These are phyloP conservation scores for Dioscorea cayenensis DNA, from an alignment of 116 monocot species.

Conservation along the genomic window DNA sequence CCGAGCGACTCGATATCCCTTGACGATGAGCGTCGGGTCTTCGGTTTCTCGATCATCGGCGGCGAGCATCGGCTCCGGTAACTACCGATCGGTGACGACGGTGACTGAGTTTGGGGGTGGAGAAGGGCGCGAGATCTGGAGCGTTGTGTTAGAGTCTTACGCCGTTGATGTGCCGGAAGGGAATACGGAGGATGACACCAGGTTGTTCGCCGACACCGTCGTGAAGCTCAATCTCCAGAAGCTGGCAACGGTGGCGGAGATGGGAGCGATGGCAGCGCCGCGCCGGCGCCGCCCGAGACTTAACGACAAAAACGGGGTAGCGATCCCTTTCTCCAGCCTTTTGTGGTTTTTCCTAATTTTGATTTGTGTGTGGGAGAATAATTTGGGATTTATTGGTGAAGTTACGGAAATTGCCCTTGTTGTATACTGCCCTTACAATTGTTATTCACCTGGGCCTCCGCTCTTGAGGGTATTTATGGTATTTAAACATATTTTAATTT, in stretches of 20 bases:
- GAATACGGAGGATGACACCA: not conserved
- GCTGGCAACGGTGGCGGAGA: conserved; percentile 1
- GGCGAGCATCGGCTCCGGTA: conserved; percentile 58
- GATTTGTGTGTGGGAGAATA: not conserved
- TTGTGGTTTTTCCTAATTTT: no score
- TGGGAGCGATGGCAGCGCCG: not conserved
- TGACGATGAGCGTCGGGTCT: conserved; percentile 32
- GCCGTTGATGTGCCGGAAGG: conserved; percentile 6
- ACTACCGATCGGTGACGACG: conserved; percentile 49
- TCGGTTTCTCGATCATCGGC: conserved; percentile 57
- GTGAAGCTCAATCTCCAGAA: conserved; percentile 6
- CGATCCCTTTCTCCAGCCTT: no score
- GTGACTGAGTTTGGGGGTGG: conserved; percentile 20
- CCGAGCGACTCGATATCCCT: conserved; percentile 49
- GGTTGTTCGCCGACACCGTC: conserved; percentile 1
- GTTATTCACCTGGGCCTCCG: no score
- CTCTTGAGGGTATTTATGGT: no score
- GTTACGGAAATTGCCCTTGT: not conserved
- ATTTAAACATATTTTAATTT: no score
- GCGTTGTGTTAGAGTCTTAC: conserved; percentile 3
- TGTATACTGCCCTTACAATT: no score
- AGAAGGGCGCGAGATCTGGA: not conserved
- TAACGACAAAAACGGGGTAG: not conserved
- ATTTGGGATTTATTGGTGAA: not conserved
- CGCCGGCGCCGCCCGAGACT: not conserved